A percentile compares a stretch with the other conserved stretches of the same genome.
Evolutionary conservation across 352 stramenopile genomes (phyloP).

Genomic region (Phytophthora vignae): DNA sequence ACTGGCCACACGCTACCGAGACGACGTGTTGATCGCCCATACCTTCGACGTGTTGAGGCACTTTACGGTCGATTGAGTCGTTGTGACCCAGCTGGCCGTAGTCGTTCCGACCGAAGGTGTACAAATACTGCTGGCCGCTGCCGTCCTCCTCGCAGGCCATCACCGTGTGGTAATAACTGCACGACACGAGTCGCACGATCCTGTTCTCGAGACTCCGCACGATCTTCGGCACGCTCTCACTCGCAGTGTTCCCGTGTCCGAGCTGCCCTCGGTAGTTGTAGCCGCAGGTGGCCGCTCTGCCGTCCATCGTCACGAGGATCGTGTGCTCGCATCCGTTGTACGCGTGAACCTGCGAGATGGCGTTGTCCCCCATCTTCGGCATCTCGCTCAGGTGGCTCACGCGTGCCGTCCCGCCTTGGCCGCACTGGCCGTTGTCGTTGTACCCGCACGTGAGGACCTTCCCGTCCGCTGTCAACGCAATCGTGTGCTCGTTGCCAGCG

Average conservation of each 20-base stretch:
- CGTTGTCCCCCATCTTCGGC: conserved; percentile 57
- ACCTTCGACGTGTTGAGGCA: conserved; percentile 75
- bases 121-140: conserved; percentile 54
- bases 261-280: conserved; percentile 95
- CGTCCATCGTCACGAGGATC: conserved; percentile 82
- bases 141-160: conserved; percentile 68
- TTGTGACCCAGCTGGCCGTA: conserved; percentile 93
- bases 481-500: conserved; percentile 94
- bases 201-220: conserved; percentile 74
- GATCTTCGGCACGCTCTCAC: conserved; percentile 83
- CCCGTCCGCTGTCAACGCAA: conserved; percentile 80
- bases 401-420: conserved; percentile 83
- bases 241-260: conserved; percentile 90
- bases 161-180: conserved; percentile 94
- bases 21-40: conserved; percentile 67
- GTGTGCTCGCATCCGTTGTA: conserved; percentile 96
- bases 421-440: conserved; percentile 96
- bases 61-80: conserved; percentile 90
- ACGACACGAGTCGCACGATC: conserved; percentile 85
- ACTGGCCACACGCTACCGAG: conserved; percentile 92
- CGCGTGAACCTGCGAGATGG: conserved; percentile 84
- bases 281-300: conserved; percentile 83
- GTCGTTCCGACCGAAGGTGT: conserved; percentile 93
- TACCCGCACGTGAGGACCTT: conserved; percentile 91
- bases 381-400: conserved; percentile 82